phyloP scores from a whole-genome alignment of 306 rosid species.

The Quercus gilva region DNA sequence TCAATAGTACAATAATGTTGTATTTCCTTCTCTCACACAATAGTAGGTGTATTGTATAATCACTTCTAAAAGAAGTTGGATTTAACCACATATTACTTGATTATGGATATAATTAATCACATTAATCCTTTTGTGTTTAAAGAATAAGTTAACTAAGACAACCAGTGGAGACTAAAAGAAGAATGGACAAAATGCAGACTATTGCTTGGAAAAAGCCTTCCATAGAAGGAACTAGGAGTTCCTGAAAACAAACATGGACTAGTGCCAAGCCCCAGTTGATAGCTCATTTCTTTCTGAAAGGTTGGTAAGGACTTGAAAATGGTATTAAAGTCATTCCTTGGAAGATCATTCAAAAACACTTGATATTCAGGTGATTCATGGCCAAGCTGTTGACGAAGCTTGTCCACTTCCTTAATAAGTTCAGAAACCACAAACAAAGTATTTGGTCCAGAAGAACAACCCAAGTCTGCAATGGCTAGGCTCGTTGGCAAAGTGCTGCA shows the following conservation, averaged over 20 bases:
- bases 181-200: too few species aligned
- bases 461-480: constrained; percentile 49
- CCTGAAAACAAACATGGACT: constrained; percentile 7
- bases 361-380: constrained; percentile 38
- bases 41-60: too few species aligned
- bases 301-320: constrained; percentile 40
- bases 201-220: too few species aligned
- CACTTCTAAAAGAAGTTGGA: too few species aligned
- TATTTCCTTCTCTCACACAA: too few species aligned
- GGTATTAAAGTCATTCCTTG: constrained; percentile 47
- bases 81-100: too few species aligned
- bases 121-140: too few species aligned
- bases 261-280: constrained; percentile 6
- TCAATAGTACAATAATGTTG: too few species aligned
- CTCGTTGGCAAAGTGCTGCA: not conserved
- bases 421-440: constrained; percentile 34
- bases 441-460: constrained; percentile 64
- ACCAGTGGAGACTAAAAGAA: too few species aligned
- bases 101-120: too few species aligned
- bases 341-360: constrained; percentile 48
- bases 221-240: too few species aligned
- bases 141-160: too few species aligned
- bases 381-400: constrained; percentile 20
- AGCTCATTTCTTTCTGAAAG: constrained; percentile 22
- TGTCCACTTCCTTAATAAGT: constrained; percentile 30